Evolutionary conservation across 2,329 filamentous ascomycete species (phyloP).

Genomic region (Sclerotinia borealis): DNA sequence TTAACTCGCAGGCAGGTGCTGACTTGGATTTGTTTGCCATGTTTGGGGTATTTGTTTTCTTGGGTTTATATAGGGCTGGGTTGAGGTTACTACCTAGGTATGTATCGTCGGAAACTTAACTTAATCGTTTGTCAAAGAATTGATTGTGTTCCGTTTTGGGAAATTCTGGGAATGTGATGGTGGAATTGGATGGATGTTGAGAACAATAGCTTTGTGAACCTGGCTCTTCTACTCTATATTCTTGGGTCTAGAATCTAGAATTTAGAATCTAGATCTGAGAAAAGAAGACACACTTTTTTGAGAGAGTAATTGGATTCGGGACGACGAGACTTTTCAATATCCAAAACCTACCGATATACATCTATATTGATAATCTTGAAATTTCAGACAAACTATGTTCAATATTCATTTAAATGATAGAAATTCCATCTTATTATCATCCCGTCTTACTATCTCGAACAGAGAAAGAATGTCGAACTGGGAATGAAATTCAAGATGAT

Average conservation of each 20-base stretch:
- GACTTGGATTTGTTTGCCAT: neutral
- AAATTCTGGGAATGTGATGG: neutral
- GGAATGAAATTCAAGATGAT: neutral
- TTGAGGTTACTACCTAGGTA: too few relatives aligned
- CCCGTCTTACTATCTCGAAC: too few relatives aligned
- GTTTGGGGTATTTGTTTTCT: neutral
- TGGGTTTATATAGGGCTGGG: neutral
- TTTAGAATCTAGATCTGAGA: too few relatives aligned
- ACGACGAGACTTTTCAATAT: too few relatives aligned
- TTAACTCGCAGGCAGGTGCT: neutral
- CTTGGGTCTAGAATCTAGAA: neutral
- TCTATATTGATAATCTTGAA: too few relatives aligned
- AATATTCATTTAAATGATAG: too few relatives aligned
- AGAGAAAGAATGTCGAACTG: neutral
- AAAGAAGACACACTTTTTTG: too few relatives aligned
- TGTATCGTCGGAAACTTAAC: neutral
- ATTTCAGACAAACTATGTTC: too few relatives aligned
- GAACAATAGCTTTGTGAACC: constrained; percentile 1
- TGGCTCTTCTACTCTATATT: neutral
- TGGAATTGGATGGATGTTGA: neutral
- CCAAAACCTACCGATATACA: too few relatives aligned
- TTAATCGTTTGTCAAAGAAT: neutral
- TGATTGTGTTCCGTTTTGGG: neutral
- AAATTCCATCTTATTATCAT: too few relatives aligned
- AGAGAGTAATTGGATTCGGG: too few relatives aligned